These are phyloP conservation scores for Talaromyces stipitatus DNA, from an alignment of 495 filamentous ascomycete species.

Conservation along the genomic window DNA sequence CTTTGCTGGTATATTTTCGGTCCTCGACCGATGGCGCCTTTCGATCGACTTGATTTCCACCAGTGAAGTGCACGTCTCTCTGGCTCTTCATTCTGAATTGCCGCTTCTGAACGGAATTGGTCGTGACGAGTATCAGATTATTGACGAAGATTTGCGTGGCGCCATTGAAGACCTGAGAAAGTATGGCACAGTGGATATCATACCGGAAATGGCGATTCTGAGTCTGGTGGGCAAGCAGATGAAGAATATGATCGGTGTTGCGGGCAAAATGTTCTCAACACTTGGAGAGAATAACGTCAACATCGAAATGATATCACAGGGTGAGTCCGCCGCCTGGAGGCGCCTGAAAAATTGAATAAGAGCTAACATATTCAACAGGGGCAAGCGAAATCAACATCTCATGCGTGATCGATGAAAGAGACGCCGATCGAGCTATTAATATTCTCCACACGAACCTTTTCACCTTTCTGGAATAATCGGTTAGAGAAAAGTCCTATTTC, in stretches of 20 bases:
- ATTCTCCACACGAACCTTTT: constrained; percentile 93
- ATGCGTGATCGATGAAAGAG: constrained; percentile 87
- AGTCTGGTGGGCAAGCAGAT: constrained; percentile 88
- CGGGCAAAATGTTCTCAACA: constrained; percentile 82
- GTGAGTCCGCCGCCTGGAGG: too few species aligned
- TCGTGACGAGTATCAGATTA: constrained; percentile 56
- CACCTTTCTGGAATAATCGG: constrained; percentile 42
- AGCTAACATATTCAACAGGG: constrained; percentile 44
- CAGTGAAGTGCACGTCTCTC: constrained; percentile 89
- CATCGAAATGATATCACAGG: constrained; percentile 97
- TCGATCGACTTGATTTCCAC: constrained; percentile 91
- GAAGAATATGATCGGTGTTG: constrained; percentile 90
- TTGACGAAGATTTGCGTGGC: constrained; percentile 54
- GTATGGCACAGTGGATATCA: constrained; percentile 78
- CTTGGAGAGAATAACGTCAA: constrained; percentile 84
- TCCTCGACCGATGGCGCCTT: constrained; percentile 69
- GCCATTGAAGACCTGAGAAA: constrained; percentile 62
- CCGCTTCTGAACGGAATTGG: constrained; percentile 46
- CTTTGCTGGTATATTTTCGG: constrained; percentile 81
- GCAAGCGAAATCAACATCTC: constrained; percentile 98
- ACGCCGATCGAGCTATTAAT: constrained; percentile 86
- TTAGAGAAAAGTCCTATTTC: neutral
- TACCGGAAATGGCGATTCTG: constrained; percentile 83
- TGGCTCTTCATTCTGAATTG: constrained; percentile 75
- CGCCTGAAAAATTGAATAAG: too few species aligned